Evolutionary conservation across 2,329 filamentous ascomycete genomes (phyloP), one percentile per base, ranked within the genome.

Genomic region (Dactylellina drechsleri): DNA sequence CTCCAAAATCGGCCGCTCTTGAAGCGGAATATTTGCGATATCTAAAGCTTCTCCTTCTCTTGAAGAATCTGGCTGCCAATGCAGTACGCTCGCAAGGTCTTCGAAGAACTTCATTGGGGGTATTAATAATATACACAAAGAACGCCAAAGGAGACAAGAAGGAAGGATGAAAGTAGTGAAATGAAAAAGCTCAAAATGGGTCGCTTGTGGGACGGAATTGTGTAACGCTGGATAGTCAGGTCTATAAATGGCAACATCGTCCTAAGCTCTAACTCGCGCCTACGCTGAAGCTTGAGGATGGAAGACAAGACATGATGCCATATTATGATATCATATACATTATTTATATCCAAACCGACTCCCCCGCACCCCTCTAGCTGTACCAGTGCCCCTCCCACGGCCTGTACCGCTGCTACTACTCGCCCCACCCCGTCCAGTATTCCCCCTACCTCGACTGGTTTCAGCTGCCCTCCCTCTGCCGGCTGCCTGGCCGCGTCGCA

Each of bases 1-100:
- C 36, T 75, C 70, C 45, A 67, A 5, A 8, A 52, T 8, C 4
- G 53, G 64, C 13, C 71, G 57, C 40, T 75, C 57, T 41, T 75
- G 71, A n/a, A 75, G 64, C n/a, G 71, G 71, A 15, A 68, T 36
- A 60, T 68, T 75, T 47, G 71, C 64, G n/a, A 75, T 60, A 68
- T 75, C 64, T 13, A 41, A 26, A 4, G 71, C 71, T 4, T 75
- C 71, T 16, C 61, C 71, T 47, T 68, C 64, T 16, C 64, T 68
- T 28, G 58, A 68, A 16, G 56, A 49, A 60, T 75, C 71, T 15
- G 71, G 71, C 20, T 60, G 52, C 71, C 71, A 75, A 54, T 54
- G 8, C 47, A 52, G 57, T n/a, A 75, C 59, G 26, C 71, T 75
- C 15, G 31, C 45, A 26, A 75, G 59, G 31, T 75, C 64, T 15